These are phyloP conservation scores for Microdochium paspali DNA, from an alignment of 2,329 filamentous ascomycete species.

Conservation along the genomic window DNA sequence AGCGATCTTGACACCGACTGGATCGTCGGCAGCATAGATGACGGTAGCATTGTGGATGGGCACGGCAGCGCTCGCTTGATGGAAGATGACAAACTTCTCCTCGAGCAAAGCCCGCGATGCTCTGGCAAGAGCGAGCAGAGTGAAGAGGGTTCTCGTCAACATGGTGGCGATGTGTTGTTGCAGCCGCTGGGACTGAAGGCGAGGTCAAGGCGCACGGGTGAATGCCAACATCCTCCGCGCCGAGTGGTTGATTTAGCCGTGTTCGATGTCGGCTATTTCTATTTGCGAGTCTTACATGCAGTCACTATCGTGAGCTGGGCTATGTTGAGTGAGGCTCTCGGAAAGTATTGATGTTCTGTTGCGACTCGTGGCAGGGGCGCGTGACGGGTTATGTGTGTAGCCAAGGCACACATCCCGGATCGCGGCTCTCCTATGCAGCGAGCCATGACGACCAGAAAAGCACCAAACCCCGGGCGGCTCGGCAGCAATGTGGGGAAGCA, in stretches of 20 bases:
- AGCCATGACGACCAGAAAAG: neutral
- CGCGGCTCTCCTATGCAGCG: neutral
- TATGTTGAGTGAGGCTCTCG: too few species aligned
- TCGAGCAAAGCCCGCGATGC: slow-evolving; percentile 6
- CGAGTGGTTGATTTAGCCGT: neutral
- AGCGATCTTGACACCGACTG: slow-evolving; percentile 11
- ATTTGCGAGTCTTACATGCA: neutral
- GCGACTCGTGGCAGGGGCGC: neutral
- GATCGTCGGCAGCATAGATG: slow-evolving; percentile 9
- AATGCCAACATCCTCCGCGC: neutral
- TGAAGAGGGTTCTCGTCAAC: neutral
- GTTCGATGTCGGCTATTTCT: neutral
- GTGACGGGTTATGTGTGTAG: neutral
- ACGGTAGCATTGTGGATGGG: slow-evolving; percentile 8
- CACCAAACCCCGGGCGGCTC: neutral
- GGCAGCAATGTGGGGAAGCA: neutral
- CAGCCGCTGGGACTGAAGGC: too few species aligned
- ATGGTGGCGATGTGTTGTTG: too few species aligned
- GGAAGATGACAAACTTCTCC: slow-evolving; percentile 8
- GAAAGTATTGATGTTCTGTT: too few species aligned
- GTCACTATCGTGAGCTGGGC: neutral
- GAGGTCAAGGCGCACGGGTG: too few species aligned
- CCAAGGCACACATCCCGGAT: too few species aligned
- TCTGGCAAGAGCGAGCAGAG: slow-evolving; percentile 13
- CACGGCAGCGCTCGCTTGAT: slow-evolving; percentile 2